Evolutionary conservation across 495 filamentous ascomycete genomes (phyloP), one percentile per base, ranked within the genome.

Genomic region (Penicillium macrosclerotiorum): DNA sequence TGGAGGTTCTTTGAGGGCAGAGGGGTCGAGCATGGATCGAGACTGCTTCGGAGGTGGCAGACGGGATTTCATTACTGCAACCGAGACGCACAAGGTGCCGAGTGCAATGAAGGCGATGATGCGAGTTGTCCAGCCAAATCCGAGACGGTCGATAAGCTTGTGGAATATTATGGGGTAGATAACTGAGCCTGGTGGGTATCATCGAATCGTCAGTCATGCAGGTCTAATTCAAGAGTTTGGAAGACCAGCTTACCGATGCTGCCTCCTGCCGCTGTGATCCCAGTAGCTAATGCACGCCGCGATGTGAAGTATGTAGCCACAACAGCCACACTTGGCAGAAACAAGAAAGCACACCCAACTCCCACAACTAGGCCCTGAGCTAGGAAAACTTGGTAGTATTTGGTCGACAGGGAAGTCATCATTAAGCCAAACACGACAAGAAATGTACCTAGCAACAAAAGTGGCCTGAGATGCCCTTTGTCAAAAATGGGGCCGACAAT

Each of bases 151-250:
- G 18, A 74, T 63, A 1, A 82, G 62, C 19, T 63, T 62, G 45
- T 74, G 67, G 53, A 81, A 76, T 16, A 79, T 54, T 43, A 81
- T 74, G 0, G 79, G 76, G 47, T 74, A 80, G 19, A 81, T 67
- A 19, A 79, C 65, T 3, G 77, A 72, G 24, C 77, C 77, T 52
- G 48, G n/a, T n/a, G n/a, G n/a, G n/a, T n/a, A n/a, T n/a, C n/a
- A n/a, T n/a, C n/a, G n/a, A n/a, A n/a, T n/a, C n/a, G n/a, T n/a
- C n/a, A n/a, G n/a, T n/a, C n/a, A n/a, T n/a, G n/a, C n/a, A n/a
- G n/a, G n/a, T n/a, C 36, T 3, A 38, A 7, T 47, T 3, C 2
- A 22, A 13, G 5, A 6, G 14, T n/a, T 41, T 44, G 44, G 23
- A 1, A 20, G 27, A 13, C 19, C 11, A 22, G 48, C 51, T 36